Conservation (phyloP, 805 yeast species). For the Wickerhamiella australiensis region DNA sequence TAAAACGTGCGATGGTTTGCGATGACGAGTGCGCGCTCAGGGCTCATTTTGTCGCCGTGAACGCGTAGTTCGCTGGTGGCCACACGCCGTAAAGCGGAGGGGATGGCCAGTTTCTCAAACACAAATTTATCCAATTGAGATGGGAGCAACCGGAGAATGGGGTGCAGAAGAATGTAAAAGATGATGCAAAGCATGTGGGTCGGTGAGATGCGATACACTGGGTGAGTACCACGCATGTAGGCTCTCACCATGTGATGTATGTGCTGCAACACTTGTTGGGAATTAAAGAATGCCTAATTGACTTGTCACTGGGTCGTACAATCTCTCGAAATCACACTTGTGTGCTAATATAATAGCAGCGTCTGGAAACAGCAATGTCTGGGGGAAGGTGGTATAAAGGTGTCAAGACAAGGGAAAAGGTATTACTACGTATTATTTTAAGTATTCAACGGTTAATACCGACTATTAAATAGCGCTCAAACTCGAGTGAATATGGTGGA, state of each 20-base stretch:
- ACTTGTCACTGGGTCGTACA: no score
- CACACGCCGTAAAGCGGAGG: neutral
- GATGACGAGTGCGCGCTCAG: slow-evolving; percentile 1
- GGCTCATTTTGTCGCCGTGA: neutral
- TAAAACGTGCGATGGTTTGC: slow-evolving; percentile 7
- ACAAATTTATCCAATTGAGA: neutral
- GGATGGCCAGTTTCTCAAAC: neutral
- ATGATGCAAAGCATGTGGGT: neutral
- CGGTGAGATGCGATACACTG: neutral
- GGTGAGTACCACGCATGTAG: no score
- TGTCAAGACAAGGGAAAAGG: neutral
- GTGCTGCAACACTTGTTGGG: no score
- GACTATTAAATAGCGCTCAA: neutral
- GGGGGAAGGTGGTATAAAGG: neutral
- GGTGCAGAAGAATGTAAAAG: slow-evolving; percentile 2
- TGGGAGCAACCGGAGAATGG: neutral
- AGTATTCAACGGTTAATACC: neutral
- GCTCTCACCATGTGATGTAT: no score
- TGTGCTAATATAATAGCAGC: neutral
- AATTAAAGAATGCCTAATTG: no score
- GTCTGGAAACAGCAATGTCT: neutral
- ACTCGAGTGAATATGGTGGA: neutral
- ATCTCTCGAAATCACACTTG: no score
- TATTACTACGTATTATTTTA: neutral
- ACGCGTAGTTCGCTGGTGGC: neutral